phyloP scores from a whole-genome alignment of 345 rosid genomes.

The Arabis hirsuta region DNA sequence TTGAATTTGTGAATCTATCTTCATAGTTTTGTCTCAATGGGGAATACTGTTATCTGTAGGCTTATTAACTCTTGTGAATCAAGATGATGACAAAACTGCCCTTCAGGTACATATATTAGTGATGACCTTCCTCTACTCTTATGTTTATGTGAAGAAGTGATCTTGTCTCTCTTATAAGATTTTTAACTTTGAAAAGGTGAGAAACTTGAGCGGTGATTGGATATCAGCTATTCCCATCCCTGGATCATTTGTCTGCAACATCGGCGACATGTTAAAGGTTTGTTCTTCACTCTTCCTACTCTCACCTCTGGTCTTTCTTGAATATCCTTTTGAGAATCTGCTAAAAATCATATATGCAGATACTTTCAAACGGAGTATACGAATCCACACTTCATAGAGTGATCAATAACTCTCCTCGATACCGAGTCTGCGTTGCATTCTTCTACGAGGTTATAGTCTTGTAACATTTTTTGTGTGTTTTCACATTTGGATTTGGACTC shows the following conservation, averaged over 20 bases:
- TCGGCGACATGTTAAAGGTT: slow-evolving; percentile 95
- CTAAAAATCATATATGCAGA: slow-evolving; percentile 49
- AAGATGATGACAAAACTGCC: slow-evolving; percentile 80
- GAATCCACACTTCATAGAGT: slow-evolving; percentile 83
- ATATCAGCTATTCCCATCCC: slow-evolving; percentile 84
- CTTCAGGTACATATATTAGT: slow-evolving; percentile 57
- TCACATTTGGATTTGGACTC: not conserved
- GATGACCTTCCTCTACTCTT: not conserved
- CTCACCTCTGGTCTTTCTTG: slow-evolving; percentile 11
- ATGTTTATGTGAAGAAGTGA: slow-evolving; percentile 6
- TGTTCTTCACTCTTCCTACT: not conserved
- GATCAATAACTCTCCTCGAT: slow-evolving; percentile 59
- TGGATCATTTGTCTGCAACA: slow-evolving; percentile 87
- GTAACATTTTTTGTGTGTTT: not conserved
- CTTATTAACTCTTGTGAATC: slow-evolving; percentile 81
- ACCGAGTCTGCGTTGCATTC: slow-evolving; percentile 70
- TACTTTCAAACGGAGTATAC: slow-evolving; percentile 77
- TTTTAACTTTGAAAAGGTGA: slow-evolving; percentile 57
- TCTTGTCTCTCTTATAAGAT: not conserved
- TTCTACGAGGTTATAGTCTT: slow-evolving; percentile 71
- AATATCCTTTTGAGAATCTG: slow-evolving; percentile 2
- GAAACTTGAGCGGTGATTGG: slow-evolving; percentile 80
- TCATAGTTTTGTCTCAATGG: slow-evolving; percentile 2
- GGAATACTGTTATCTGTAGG: slow-evolving; percentile 42
- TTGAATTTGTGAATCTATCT: not conserved